Conservation (phyloP, 495 filamentous ascomycete species). For the Talaromyces nanjingensis region DNA sequence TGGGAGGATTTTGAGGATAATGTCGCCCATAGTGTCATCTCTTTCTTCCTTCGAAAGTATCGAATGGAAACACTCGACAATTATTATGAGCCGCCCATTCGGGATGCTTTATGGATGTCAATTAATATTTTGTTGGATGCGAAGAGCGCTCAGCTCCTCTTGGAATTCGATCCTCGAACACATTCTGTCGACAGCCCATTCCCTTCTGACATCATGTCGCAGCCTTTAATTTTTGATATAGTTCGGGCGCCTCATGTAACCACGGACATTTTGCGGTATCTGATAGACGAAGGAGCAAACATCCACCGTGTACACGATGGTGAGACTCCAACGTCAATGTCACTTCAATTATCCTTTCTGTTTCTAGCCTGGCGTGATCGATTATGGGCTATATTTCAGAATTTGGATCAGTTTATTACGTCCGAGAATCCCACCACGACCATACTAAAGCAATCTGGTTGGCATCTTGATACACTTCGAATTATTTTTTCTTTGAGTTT, state of each 20-base stretch:
- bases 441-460: neutral
- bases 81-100: neutral
- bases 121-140: neutral
- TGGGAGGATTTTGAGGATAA: neutral
- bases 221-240: no score
- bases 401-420: neutral
- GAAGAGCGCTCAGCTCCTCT: neutral
- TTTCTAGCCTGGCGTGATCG: neutral
- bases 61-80: no score
- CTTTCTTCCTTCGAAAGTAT: neutral
- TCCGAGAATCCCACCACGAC: neutral
- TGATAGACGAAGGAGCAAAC: neutral
- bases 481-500: neutral
- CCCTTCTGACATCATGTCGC: neutral
- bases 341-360: neutral
- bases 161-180: neutral
- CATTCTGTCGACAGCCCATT: neutral
- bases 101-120: no score
- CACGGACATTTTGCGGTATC: neutral
- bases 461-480: neutral
- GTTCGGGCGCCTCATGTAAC: neutral
- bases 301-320: neutral
- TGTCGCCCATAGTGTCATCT: neutral
- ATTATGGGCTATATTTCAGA: no score
- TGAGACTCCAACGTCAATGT: conserved; percentile 1